Conservation (phyloP, 441 rosid species). For the Monsonia emarginata region DNA sequence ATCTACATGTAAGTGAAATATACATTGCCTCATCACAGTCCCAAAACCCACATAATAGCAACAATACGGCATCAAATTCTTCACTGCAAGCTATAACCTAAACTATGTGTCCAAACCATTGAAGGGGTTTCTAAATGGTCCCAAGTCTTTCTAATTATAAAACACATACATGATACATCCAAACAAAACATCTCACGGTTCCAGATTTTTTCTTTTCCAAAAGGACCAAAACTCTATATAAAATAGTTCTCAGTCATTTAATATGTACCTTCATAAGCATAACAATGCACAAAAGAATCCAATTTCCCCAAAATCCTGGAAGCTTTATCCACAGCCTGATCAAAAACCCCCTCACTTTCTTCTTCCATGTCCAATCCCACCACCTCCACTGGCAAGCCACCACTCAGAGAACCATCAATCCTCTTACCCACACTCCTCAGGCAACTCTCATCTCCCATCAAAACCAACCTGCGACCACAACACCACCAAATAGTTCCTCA, state of each 20-base stretch:
- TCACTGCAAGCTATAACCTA: no score
- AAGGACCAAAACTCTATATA: no score
- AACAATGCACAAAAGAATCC: constrained; percentile 70
- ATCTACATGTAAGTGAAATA: no score
- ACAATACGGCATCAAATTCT: no score
- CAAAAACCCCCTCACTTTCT: constrained; percentile 43
- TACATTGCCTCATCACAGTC: no score
- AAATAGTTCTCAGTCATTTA: not conserved
- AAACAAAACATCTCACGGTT: no score
- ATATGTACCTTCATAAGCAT: constrained; percentile 47
- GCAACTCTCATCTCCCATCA: constrained; percentile 58
- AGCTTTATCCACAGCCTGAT: constrained; percentile 60
- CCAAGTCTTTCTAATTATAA: no score
- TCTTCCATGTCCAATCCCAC: constrained; percentile 67
- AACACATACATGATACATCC: no score
- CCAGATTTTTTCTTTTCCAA: no score
- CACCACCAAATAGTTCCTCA: not conserved
- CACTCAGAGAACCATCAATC: constrained; percentile 28
- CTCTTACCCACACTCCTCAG: constrained; percentile 33
- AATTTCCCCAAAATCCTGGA: constrained; percentile 39
- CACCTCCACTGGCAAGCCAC: constrained; percentile 32
- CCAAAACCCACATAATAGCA: no score
- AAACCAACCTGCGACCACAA: constrained; percentile 42
- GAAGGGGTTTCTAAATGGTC: no score
- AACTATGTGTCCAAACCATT: no score